phyloP scores from a whole-genome alignment of 257 asterid species.

The Coffea canephora region DNA sequence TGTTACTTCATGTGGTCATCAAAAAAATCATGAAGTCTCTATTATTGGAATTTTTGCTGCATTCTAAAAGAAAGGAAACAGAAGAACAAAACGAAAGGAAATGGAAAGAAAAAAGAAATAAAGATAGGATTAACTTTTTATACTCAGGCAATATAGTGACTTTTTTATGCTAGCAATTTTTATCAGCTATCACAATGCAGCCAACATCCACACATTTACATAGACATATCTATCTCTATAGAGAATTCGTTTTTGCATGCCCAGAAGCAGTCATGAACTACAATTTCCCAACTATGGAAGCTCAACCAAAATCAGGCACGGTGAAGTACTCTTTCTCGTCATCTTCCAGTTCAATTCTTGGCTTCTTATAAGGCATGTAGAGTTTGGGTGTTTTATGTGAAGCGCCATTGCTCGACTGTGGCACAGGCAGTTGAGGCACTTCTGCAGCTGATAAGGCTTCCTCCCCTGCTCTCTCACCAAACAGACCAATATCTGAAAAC shows the following conservation, averaged over 20 bases:
- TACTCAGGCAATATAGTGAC: too few relatives aligned
- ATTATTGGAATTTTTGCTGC: too few relatives aligned
- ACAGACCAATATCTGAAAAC: slow-evolving; percentile 59
- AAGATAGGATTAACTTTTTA: too few relatives aligned
- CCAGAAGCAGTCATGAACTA: background rate
- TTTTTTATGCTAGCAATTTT: too few relatives aligned
- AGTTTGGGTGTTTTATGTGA: slow-evolving; percentile 37
- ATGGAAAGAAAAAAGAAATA: too few relatives aligned
- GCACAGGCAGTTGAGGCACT: slow-evolving; percentile 70
- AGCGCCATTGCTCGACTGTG: slow-evolving; percentile 40
- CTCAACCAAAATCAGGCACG: slow-evolving; percentile 92
- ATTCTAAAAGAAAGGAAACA: too few relatives aligned
- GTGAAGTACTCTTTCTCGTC: slow-evolving; percentile 79
- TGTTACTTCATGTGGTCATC: too few relatives aligned
- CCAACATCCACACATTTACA: slow-evolving; percentile 10
- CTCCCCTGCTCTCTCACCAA: slow-evolving; percentile 49
- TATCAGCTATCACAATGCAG: slow-evolving; percentile 1
- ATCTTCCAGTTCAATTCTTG: slow-evolving; percentile 54
- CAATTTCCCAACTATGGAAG: background rate
- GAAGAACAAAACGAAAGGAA: background rate
- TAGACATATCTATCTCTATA: background rate
- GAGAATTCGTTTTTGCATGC: background rate
- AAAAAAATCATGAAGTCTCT: too few relatives aligned
- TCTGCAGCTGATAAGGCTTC: slow-evolving; percentile 68
- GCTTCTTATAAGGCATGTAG: slow-evolving; percentile 62